These are phyloP conservation scores for Gremmenia infestans DNA, from an alignment of 2,329 filamentous ascomycete genomes.

Conservation along the genomic window DNA sequence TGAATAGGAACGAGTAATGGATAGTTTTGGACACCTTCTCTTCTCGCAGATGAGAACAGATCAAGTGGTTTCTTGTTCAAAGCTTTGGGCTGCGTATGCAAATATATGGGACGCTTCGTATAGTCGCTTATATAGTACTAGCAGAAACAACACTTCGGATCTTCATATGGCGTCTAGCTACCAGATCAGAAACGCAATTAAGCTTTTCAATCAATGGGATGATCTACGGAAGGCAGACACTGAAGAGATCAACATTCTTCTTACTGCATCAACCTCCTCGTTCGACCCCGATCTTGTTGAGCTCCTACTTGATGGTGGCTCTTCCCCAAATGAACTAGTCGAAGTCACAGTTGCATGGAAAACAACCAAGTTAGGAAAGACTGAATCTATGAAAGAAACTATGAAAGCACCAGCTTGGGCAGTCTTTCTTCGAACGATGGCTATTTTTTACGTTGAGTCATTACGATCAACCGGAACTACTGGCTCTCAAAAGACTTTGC, in stretches of 20 bases:
- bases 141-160: neutral
- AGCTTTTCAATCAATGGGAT: neutral
- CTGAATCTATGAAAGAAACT: neutral
- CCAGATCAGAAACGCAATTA: neutral
- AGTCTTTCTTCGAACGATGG: neutral
- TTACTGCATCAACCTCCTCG: neutral
- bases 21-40: too few relatives aligned
- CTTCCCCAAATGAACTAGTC: neutral
- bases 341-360: too few relatives aligned
- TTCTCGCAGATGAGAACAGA: too few relatives aligned
- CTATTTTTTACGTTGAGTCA: neutral
- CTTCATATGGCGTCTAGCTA: neutral
- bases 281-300: neutral
- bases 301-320: neutral
- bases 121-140: too few relatives aligned
- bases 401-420: neutral
- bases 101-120: neutral
- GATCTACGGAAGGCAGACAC: neutral
- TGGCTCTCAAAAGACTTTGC: neutral
- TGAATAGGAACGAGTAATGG: too few relatives aligned
- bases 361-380: neutral
- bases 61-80: too few relatives aligned
- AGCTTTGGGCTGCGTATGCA: neutral
- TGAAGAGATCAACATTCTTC: neutral
- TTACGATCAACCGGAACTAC: neutral